Evolutionary conservation across 108 stramenopile genomes (phyloP), one percentile per base, ranked within the genome.

Genomic region (Fragilaria radians): DNA sequence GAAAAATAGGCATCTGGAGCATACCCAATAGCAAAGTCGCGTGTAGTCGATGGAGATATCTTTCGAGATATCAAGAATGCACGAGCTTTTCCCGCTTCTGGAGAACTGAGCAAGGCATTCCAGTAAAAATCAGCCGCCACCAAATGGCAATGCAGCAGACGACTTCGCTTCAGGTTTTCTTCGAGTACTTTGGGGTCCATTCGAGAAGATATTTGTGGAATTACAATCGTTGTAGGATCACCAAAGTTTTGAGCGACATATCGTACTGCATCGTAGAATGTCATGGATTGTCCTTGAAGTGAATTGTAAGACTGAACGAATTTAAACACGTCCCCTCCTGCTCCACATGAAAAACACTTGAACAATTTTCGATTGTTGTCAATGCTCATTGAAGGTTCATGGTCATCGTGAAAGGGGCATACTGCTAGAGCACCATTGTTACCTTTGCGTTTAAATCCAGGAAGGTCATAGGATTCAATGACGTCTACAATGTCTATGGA

Each of bases 261-360:
- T 60, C 74, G 62, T 28, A 94, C 85, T 2, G 91, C 92, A 25
- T 86, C 67, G 36, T 50, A 56, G 68, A 87, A 96, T 2, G 82
- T 68, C 68, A 90, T 64, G 57, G 89, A 69, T 36, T 36, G 33
- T 14, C 49, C 57, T 45, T 33, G 58, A 34, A 55, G 26, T 49
- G 61, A 61, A 48, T 82, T 71, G 56, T 84, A 88, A 59, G 91
- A 76, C 24, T 77, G 64, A 49, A 92, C 82, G 63, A 97, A 95
- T 22, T 72, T 81, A 62, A 95, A 86, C 19, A 89, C 82, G 63
- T 94, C 87, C 3, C 96, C 96, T 29, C 88, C 86, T 9, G 89
- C 93, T n/a, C 91, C 93, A 67, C 96, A 97, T 4, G 86, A 75
- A 67, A 97, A 97, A 63, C 96, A 97, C 54, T 93, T 93, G 78